These are phyloP conservation scores for Haplosporangium sp. DNA, from an alignment of 371 early-diverging fungal genomes.

Conservation along the genomic window DNA sequence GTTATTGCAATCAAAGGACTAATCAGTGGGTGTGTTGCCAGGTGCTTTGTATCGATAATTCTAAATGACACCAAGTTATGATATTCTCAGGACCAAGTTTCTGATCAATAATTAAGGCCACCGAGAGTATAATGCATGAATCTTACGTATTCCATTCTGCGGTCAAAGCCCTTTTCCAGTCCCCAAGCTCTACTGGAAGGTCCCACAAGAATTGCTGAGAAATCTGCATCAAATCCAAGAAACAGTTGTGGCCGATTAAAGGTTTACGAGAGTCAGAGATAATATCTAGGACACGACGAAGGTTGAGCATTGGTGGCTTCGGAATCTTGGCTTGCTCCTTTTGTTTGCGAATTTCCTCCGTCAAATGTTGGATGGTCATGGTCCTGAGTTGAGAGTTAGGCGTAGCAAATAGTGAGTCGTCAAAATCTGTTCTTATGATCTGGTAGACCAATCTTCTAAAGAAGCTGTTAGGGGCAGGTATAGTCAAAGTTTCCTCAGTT, in stretches of 20 bases:
- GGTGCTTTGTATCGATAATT: constrained; percentile 65
- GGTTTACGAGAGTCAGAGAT: constrained; percentile 70
- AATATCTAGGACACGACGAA: constrained; percentile 76
- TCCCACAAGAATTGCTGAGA: constrained; percentile 66
- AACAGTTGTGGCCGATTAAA: constrained; percentile 80
- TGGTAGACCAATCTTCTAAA: constrained; percentile 45
- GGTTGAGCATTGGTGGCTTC: constrained; percentile 54
- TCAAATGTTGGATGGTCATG: constrained; percentile 19
- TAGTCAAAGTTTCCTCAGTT: constrained; percentile 18
- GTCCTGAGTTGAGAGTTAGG: constrained; percentile 17
- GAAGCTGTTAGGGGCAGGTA: constrained; percentile 41
- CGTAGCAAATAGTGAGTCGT: constrained; percentile 23
- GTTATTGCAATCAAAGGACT: constrained; percentile 29
- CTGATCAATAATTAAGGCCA: background rate
- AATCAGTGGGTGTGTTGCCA: constrained; percentile 65
- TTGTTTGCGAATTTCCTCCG: constrained; percentile 24
- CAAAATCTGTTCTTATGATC: constrained; percentile 32
- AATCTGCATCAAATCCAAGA: constrained; percentile 75
- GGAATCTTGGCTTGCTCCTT: constrained; percentile 38
- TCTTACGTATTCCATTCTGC: constrained; percentile 56
- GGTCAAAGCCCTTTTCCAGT: constrained; percentile 64
- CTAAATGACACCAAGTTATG: constrained; percentile 39
- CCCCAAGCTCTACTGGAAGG: constrained; percentile 64
- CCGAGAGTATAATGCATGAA: background rate
- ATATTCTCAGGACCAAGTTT: background rate